Evolutionary conservation across 2,329 filamentous ascomycete species (phyloP).

Genomic region (Anisogramma anomala): DNA sequence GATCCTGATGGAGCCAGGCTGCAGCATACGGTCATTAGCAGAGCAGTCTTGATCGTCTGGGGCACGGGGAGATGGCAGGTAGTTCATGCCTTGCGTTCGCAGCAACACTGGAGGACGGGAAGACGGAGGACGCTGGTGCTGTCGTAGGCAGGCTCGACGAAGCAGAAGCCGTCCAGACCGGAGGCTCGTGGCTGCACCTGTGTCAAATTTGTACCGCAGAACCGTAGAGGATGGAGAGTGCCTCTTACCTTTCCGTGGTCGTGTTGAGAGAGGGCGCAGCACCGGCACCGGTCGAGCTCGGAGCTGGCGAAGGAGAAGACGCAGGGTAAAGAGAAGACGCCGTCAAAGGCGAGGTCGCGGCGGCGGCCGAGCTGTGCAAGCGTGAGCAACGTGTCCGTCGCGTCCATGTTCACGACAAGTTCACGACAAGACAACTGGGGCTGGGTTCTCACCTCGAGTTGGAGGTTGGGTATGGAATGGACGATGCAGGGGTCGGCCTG

Average conservation of each 20-base stretch:
- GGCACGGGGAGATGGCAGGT: background rate
- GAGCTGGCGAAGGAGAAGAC: background rate
- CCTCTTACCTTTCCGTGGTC: constrained; percentile 8
- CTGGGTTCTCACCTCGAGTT: constrained; percentile 5
- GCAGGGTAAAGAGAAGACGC: background rate
- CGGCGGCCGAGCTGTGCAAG: background rate
- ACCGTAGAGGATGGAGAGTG: background rate
- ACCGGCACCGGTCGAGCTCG: background rate
- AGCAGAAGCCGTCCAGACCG: constrained; percentile 4
- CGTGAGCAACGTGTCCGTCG: constrained; percentile 5
- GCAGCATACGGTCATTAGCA: background rate
- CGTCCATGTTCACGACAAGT: too few species aligned
- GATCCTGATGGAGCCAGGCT: background rate
- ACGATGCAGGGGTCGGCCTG: background rate
- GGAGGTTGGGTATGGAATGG: background rate
- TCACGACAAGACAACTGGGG: background rate
- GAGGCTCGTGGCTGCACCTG: constrained; percentile 11
- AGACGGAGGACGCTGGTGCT: background rate
- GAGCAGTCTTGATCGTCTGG: background rate
- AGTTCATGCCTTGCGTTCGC: constrained; percentile 6
- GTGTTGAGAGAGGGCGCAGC: background rate
- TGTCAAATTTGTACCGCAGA: constrained; percentile 16
- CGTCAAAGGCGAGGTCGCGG: background rate
- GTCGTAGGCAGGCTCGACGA: background rate
- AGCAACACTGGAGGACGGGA: background rate